Percentiles rank a stretch among this genome's conserved stretches.
phyloP scores from a whole-genome alignment of 345 rosid species.

The Clausena lansium region DNA sequence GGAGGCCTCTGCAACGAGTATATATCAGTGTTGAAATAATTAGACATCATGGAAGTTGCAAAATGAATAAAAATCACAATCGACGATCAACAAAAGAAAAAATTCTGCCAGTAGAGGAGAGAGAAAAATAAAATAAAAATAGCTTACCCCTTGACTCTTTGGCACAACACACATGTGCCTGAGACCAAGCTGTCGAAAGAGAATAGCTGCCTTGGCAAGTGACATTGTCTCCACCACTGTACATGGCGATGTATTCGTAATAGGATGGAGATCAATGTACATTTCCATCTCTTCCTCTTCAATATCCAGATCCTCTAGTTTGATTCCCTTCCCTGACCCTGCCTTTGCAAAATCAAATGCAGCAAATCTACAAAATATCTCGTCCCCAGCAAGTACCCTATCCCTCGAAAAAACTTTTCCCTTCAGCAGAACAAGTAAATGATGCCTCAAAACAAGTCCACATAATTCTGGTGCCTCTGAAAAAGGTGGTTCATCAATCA shows the following conservation, averaged over 20 bases:
- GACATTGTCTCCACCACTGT: slow-evolving; percentile 74
- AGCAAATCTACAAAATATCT: slow-evolving; percentile 28
- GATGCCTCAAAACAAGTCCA: slow-evolving; percentile 62
- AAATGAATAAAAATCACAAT: neutral
- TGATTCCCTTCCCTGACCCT: slow-evolving; percentile 65
- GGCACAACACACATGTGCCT: slow-evolving; percentile 69
- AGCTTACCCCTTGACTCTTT: slow-evolving; percentile 45
- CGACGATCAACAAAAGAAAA: neutral
- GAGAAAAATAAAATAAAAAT: neutral
- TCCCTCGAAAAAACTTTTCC: slow-evolving; percentile 43
- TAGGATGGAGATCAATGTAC: slow-evolving; percentile 62
- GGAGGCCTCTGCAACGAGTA: slow-evolving; percentile 56
- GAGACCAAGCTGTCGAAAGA: slow-evolving; percentile 60
- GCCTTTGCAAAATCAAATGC: slow-evolving; percentile 67
- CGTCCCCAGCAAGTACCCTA: slow-evolving; percentile 33
- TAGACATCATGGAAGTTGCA: neutral
- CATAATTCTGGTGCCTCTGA: slow-evolving; percentile 54
- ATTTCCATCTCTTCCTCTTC: slow-evolving; percentile 61
- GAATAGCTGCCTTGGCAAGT: slow-evolving; percentile 61
- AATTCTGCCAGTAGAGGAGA: neutral
- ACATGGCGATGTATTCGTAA: slow-evolving; percentile 59
- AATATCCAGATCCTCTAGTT: slow-evolving; percentile 52
- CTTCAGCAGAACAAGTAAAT: slow-evolving; percentile 61
- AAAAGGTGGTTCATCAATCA: slow-evolving; percentile 63
- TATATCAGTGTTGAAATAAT: neutral